Percentiles rank a stretch among this genome's conserved stretches.
phyloP scores from a whole-genome alignment of 2,329 filamentous ascomycete genomes.

The Phaeophleospora eucalypticola region DNA sequence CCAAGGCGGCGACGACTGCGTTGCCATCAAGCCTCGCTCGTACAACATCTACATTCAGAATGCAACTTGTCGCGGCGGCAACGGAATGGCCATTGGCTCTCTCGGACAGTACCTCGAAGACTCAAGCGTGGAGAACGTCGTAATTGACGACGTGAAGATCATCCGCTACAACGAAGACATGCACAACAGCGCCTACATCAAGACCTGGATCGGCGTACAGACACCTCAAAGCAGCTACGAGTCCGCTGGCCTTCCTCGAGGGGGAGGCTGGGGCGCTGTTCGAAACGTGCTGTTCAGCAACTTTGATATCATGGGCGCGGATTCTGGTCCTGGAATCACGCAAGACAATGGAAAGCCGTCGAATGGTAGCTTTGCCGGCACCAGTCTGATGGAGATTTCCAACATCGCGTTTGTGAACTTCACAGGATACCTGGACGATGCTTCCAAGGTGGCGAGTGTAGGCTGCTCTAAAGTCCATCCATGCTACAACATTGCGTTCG shows the following conservation, averaged over 20 bases:
- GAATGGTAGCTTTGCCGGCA: conserved; percentile 47
- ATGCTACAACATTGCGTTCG: conserved; percentile 49
- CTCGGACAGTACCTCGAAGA: conserved; percentile 56
- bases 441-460: conserved; percentile 38
- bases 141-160: conserved; percentile 46
- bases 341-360: conserved; percentile 44
- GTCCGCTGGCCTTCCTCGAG: conserved; percentile 45
- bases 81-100: conserved; percentile 50
- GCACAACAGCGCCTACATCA: conserved; percentile 51
- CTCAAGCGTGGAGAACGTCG: conserved; percentile 48
- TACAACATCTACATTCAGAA: conserved; percentile 55
- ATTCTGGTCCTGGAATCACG: conserved; percentile 42
- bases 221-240: conserved; percentile 48
- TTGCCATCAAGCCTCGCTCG: conserved; percentile 59
- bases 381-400: conserved; percentile 48
- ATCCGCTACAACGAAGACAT: conserved; percentile 46
- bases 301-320: conserved; percentile 46
- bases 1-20: conserved; percentile 59
- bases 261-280: conserved; percentile 53
- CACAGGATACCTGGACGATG: conserved; percentile 40
- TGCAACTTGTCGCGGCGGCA: conserved; percentile 51
- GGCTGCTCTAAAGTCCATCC: conserved; percentile 48
- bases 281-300: conserved; percentile 51
- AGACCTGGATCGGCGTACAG: conserved; percentile 52
- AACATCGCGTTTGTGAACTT: conserved; percentile 52